These are phyloP conservation scores for Gaertneriomyces sp. DNA, from an alignment of 192 early-diverging fungal genomes.

Conservation along the genomic window DNA sequence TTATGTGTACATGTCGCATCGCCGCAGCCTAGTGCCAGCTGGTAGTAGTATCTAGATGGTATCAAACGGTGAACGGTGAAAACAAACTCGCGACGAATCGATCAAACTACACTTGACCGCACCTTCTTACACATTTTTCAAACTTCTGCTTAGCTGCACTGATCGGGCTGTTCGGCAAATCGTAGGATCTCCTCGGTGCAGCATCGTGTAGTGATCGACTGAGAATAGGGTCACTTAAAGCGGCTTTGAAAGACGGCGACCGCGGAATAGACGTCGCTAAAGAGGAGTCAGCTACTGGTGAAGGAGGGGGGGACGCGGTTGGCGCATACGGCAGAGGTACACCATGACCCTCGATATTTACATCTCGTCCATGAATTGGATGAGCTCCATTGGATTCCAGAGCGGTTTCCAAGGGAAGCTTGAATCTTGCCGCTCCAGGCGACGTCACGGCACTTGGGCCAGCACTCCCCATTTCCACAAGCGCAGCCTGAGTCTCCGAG, in stretches of 20 bases:
- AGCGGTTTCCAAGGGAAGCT: no score
- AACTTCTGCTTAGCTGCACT: slow-evolving; percentile 15
- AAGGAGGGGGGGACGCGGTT: no score
- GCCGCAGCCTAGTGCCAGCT: slow-evolving; percentile 49
- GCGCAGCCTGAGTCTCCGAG: no score
- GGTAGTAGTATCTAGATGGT: slow-evolving; percentile 47
- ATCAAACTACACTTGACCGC: background rate
- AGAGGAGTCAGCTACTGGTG: no score
- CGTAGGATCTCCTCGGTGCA: slow-evolving; percentile 20
- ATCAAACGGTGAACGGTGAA: no score
- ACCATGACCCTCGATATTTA: no score
- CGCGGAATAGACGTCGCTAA: slow-evolving; percentile 9
- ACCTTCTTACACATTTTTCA: slow-evolving; percentile 29
- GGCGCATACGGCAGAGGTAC: no score
- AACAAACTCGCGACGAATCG: background rate
- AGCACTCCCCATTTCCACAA: no score
- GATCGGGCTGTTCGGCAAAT: slow-evolving; percentile 16
- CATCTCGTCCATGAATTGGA: no score
- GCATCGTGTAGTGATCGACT: slow-evolving; percentile 24
- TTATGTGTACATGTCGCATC: slow-evolving; percentile 37
- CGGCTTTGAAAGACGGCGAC: slow-evolving; percentile 30
- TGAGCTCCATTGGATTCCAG: no score
- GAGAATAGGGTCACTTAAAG: slow-evolving; percentile 33
- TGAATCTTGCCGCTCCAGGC: no score
- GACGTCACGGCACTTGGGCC: no score